Percentiles rank a stretch among this genome's conserved stretches.
Conservation (phyloP, 345 rosid genomes). For the Hypericum androsaemum region DNA sequence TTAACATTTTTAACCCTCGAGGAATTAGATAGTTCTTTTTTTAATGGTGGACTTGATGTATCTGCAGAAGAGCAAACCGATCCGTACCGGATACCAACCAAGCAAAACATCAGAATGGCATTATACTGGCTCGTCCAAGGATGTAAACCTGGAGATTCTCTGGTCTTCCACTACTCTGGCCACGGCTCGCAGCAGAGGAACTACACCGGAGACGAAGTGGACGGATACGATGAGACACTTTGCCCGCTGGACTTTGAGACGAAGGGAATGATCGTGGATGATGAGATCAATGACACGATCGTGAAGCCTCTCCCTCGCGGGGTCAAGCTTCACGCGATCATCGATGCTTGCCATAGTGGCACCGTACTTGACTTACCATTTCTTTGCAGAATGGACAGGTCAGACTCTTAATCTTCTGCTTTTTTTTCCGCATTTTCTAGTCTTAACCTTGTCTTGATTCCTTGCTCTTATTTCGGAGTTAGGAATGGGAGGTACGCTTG, state of each 20-base stretch:
- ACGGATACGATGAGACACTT: slow-evolving; percentile 84
- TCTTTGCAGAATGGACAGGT: slow-evolving; percentile 86
- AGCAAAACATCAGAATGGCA: slow-evolving; percentile 59
- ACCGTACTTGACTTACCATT: slow-evolving; percentile 75
- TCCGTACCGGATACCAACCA: slow-evolving; percentile 51
- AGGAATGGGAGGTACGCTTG: slow-evolving; percentile 54
- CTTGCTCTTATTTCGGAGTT: slow-evolving; percentile 6
- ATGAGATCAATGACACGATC: slow-evolving; percentile 70
- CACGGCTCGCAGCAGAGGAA: slow-evolving; percentile 73
- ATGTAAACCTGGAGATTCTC: slow-evolving; percentile 69
- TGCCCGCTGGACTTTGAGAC: slow-evolving; percentile 61
- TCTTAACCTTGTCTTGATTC: slow-evolving; percentile 1
- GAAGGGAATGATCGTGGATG: slow-evolving; percentile 76
- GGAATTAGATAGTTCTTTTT: too few relatives aligned
- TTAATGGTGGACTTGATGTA: too few relatives aligned
- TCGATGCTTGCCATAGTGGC: slow-evolving; percentile 93
- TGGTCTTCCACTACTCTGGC: slow-evolving; percentile 83
- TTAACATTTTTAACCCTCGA: too few relatives aligned
- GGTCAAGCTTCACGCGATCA: slow-evolving; percentile 76
- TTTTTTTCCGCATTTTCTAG: too few relatives aligned
- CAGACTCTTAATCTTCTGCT: not conserved
- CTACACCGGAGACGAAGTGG: slow-evolving; percentile 57
- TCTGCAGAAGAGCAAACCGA: slow-evolving; percentile 75
- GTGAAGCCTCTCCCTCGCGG: slow-evolving; percentile 80
- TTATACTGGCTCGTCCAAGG: slow-evolving; percentile 63